Percentiles rank a stretch among this genome's conserved stretches.
Conservation (phyloP, 2,329 filamentous ascomycete genomes). For the Fusarium siculi region DNA sequence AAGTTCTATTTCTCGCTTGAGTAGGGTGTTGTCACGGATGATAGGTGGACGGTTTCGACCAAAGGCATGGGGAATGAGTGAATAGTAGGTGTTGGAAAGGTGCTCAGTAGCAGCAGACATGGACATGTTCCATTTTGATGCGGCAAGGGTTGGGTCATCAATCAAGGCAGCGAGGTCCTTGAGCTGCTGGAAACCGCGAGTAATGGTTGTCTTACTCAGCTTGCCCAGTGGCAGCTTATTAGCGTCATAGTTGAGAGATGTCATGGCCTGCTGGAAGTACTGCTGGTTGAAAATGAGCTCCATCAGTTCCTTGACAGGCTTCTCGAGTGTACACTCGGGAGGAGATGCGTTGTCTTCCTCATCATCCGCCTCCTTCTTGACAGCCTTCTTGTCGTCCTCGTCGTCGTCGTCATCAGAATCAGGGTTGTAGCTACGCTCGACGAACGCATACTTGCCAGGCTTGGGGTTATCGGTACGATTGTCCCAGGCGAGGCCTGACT, state of each 20-base stretch:
- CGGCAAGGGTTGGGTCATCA: slow-evolving; percentile 61
- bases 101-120: slow-evolving; percentile 62
- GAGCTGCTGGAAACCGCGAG: slow-evolving; percentile 77
- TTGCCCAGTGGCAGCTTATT: slow-evolving; percentile 86
- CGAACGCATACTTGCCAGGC: slow-evolving; percentile 79
- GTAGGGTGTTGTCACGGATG: slow-evolving; percentile 63
- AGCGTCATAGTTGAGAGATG: slow-evolving; percentile 74
- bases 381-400: slow-evolving; percentile 44
- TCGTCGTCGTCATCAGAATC: slow-evolving; percentile 70
- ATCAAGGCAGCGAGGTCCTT: slow-evolving; percentile 79
- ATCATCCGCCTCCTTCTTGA: slow-evolving; percentile 51
- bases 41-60: slow-evolving; percentile 78
- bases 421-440: slow-evolving; percentile 80
- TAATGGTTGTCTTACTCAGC: slow-evolving; percentile 81
- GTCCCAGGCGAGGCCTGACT: slow-evolving; percentile 67
- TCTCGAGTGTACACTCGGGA: slow-evolving; percentile 66
- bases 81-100: slow-evolving; percentile 83
- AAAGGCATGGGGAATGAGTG: slow-evolving; percentile 83
- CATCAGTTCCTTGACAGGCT: slow-evolving; percentile 75
- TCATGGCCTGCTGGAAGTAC: slow-evolving; percentile 75
- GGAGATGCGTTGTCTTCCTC: slow-evolving; percentile 48
- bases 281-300: slow-evolving; percentile 84
- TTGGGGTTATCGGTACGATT: slow-evolving; percentile 66
- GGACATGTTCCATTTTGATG: slow-evolving; percentile 53
- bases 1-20: slow-evolving; percentile 82